phyloP scores from a whole-genome alignment of 2,329 filamentous ascomycete genomes.

The Xylariaceae sp. region DNA sequence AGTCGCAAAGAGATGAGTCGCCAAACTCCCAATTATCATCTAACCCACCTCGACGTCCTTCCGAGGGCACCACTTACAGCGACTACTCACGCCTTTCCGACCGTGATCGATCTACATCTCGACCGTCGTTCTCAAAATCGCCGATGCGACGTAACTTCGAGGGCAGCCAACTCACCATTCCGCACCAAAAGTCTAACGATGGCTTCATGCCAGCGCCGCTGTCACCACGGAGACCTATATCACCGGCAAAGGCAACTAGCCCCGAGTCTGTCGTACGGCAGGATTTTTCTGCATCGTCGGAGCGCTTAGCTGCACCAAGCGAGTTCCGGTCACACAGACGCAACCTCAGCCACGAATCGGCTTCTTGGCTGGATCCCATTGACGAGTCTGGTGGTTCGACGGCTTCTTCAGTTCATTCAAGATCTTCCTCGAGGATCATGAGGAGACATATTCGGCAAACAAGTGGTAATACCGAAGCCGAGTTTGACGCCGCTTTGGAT shows the following conservation, averaged over 20 bases:
- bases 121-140: conserved; percentile 52
- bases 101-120: conserved; percentile 37
- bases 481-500: conserved; percentile 91
- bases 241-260: conserved; percentile 37
- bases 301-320: conserved; percentile 22
- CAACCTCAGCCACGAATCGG: conserved; percentile 71
- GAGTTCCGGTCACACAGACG: conserved; percentile 41
- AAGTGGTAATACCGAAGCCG: conserved; percentile 75
- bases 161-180: conserved; percentile 36
- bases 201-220: conserved; percentile 68
- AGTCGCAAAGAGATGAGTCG: conserved; percentile 33
- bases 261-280: conserved; percentile 33
- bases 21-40: conserved; percentile 35
- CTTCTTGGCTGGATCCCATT: conserved; percentile 91
- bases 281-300: conserved; percentile 32
- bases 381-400: conserved; percentile 83
- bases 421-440: conserved; percentile 66
- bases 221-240: conserved; percentile 58
- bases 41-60: conserved; percentile 20
- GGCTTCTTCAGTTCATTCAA: conserved; percentile 74
- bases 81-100: conserved; percentile 24
- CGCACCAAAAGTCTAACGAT: conserved; percentile 44
- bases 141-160: conserved; percentile 38
- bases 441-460: conserved; percentile 65
- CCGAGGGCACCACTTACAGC: conserved; percentile 20